A percentile compares a stretch with the other conserved stretches of the same genome.
phyloP scores from a whole-genome alignment of 2,329 filamentous ascomycete genomes.

The Aspergillus udagawae region DNA sequence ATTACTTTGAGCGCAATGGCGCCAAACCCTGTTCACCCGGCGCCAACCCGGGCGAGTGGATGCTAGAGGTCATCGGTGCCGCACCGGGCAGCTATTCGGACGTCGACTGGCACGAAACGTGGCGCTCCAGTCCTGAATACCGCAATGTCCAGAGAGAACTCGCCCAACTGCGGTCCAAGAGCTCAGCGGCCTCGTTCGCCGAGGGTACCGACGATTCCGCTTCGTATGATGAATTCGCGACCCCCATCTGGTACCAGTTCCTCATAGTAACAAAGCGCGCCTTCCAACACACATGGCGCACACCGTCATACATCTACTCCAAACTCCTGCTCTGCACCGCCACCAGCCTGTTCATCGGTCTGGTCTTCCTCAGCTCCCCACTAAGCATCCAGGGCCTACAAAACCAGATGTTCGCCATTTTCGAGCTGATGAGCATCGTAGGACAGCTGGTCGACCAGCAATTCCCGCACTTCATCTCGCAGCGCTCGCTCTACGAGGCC shows the following conservation, averaged over 20 bases:
- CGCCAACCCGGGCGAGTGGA: conserved; percentile 73
- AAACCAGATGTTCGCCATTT: conserved; percentile 88
- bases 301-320: conserved; percentile 82
- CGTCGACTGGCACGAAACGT: conserved; percentile 61
- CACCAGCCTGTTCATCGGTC: conserved; percentile 72
- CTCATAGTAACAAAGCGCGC: conserved; percentile 67
- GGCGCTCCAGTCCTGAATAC: conserved; percentile 58
- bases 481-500: conserved; percentile 57
- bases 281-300: conserved; percentile 90
- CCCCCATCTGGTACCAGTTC: conserved; percentile 64
- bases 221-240: conserved; percentile 73
- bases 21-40: conserved; percentile 55
- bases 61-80: conserved; percentile 60
- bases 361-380: conserved; percentile 72
- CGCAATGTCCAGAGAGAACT: conserved; percentile 53
- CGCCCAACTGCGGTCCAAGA: conserved; percentile 41
- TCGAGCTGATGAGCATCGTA: conserved; percentile 80
- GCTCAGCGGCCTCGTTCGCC: conserved; percentile 32
- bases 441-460: conserved; percentile 54
- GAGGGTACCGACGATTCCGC: conserved; percentile 41
- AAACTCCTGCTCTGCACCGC: conserved; percentile 66
- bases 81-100: conserved; percentile 61
- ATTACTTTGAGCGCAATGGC: conserved; percentile 64
- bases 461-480: conserved; percentile 57
- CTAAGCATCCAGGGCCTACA: conserved; percentile 76